phyloP scores from a whole-genome alignment of 306 rosid species.

The Castanospermum australe region DNA sequence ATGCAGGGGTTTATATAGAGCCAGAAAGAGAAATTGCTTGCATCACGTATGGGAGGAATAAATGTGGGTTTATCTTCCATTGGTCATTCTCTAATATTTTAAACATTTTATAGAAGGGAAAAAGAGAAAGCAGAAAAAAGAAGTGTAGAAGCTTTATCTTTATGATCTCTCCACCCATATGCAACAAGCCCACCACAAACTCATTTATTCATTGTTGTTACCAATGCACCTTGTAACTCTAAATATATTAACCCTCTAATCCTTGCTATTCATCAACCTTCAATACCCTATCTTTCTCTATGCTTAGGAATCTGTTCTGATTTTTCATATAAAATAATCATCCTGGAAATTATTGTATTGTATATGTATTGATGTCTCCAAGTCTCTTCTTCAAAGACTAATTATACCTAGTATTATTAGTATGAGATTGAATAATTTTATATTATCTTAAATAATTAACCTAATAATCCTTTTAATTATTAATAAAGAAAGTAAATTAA shows the following conservation, averaged over 20 bases:
- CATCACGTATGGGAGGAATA: constrained; percentile 65
- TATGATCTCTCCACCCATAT: constrained; percentile 39
- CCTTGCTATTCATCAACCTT: constrained; percentile 6
- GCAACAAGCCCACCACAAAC: constrained; percentile 38
- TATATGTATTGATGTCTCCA: not conserved
- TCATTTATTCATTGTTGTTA: constrained; percentile 42
- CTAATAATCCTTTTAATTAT: no score
- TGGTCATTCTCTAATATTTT: constrained; percentile 45
- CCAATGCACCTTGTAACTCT: constrained; percentile 57
- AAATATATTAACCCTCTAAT: constrained; percentile 31
- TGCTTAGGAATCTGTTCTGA: not conserved
- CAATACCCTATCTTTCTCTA: constrained; percentile 8
- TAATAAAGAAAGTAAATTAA: no score
- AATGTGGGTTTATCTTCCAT: constrained; percentile 61
- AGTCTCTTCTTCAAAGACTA: not conserved
- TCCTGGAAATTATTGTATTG: not conserved
- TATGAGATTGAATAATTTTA: no score
- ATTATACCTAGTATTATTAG: not conserved
- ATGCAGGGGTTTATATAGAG: constrained; percentile 59
- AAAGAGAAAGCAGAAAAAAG: constrained; percentile 41
- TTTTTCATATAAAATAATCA: not conserved
- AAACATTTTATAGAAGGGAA: constrained; percentile 32
- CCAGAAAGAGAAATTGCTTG: constrained; percentile 25
- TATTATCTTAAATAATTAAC: no score
- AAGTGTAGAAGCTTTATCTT: constrained; percentile 53